Base-by-base conservation (phyloP, 768 basidiomycete genomes). In the Mycena kentingensis region DNA sequence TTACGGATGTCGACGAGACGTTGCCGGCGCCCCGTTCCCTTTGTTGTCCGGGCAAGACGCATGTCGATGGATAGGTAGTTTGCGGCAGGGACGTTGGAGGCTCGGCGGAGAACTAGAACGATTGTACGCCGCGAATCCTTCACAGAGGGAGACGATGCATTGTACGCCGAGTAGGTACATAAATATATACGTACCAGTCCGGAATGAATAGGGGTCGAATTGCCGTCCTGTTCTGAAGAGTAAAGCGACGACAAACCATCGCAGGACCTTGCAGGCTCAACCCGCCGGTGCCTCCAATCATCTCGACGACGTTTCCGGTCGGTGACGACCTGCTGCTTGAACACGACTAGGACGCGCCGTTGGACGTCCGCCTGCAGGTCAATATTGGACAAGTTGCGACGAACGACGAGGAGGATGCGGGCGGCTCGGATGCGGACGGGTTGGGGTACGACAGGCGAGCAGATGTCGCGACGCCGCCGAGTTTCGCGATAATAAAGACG, bases 161-260 rank as follows among this genome's bases (percentile, higher is more conserved):
- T 98, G 94, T 0, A 97, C 80, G 1, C 85, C 91, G 2, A 99
- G 81, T 7, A 99, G 86, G 65, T 95, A 96, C 56, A n/a, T n/a
- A n/a, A n/a, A n/a, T n/a, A n/a, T n/a, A n/a, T n/a, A 96, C 81
- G 66, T 99, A 98, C 3, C 88, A 79, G 52, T 99, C 97, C 0
- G 97, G 96, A 48, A 98, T 94, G 0, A 84, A 77, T 0, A 96
- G 97, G 0, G 94, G 73, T 99, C 96, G 12, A 98, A 82, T 68
- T 98, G 97, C 66, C 98, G 55, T 43, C 44, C 35, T 31, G 10
- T 28, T 21, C 0, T 31, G 19, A 32, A n/a, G 27, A 51, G 5
- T 28, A 7, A 12, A 41, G 19, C 27, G 32, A 11, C 19, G 4
- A 73, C 83, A 35, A 54, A 94, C 94, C 95, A 93, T 68, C 94